Base-by-base conservation (phyloP, 371 early-diverging fungal species). In the Lichtheimia ramosa region DNA sequence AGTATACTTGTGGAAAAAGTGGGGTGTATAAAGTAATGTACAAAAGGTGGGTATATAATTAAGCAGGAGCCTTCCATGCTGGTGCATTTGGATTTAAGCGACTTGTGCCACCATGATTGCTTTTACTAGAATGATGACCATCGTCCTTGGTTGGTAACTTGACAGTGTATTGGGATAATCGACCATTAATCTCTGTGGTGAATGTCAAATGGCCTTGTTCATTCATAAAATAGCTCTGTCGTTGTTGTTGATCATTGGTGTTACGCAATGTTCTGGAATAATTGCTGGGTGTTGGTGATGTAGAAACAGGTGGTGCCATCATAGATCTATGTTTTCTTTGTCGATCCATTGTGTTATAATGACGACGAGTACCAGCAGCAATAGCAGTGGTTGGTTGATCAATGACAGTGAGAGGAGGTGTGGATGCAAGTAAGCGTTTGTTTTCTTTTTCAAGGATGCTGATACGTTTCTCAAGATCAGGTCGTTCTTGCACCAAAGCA, bases 151-250 rank as follows among this genome's bases (percentile, higher is more conserved):
- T 43, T 13, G 74, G 70, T 50, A 77, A 51, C 48, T 71, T 73
- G 16, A 77, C 66, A 0, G 72, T 64, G 48, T 71, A 77, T 34
- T 60, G 71, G 5, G 72, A 71, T 16, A 68, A 48, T 48, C 64
- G 68, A 3, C 77, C 77, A 41, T 77, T 70, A 40, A 77, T 74
- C 56, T 71, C 65, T 6, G 77, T 74, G 7, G 74, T 74, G 50
- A 77, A 74, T 27, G 70, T 71, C 48, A 77, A 57, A 41, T 65
- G 71, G 5, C 74, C 77, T 52, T 71, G 66, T 21, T 71, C 63
- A 5, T 71, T 67, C 20, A 65, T 58, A 58, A 66, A 69, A 7
- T 66, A 62, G 23, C 62, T 56, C n/a, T 48, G 54, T 34, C 21
- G 60, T 43, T 60, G 54, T 46, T 41, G 50, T 12, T 53, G 39